Evolutionary conservation across 805 yeast genomes (phyloP).

Genomic region (Schwanniomyces polymorphus): DNA sequence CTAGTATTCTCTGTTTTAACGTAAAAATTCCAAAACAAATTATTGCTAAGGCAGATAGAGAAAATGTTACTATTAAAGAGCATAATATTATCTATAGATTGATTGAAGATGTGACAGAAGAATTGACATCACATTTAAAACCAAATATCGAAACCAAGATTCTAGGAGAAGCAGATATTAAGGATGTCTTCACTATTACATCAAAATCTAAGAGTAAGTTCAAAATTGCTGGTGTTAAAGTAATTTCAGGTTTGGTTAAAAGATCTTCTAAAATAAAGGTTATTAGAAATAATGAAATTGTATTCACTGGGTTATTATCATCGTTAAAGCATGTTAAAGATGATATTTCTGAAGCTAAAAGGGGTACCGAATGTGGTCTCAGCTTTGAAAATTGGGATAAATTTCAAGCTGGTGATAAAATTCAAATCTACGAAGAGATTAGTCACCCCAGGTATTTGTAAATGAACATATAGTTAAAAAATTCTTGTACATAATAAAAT

Average conservation of each 20-base stretch:
- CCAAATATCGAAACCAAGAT: conserved; percentile 69
- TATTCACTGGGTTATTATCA: conserved; percentile 59
- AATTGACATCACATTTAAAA: conserved; percentile 56
- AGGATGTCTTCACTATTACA: conserved; percentile 70
- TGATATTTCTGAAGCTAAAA: conserved; percentile 71
- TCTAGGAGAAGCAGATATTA: conserved; percentile 65
- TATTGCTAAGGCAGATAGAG: conserved; percentile 53
- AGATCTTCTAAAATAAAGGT: conserved; percentile 61
- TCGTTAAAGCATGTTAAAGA: conserved; percentile 82
- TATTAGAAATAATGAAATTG: conserved; percentile 46
- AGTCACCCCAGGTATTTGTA: conserved; percentile 32
- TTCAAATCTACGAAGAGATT: conserved; percentile 72
- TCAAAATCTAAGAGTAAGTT: conserved; percentile 51
- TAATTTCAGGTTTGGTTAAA: conserved; percentile 64
- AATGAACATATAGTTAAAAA: not conserved
- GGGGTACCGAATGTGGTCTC: conserved; percentile 91
- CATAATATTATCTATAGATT: conserved; percentile 85
- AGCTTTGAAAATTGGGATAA: conserved; percentile 66
- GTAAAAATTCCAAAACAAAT: conserved; percentile 66
- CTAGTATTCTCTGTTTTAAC: conserved; percentile 79
- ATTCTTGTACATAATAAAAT: conserved; percentile 1
- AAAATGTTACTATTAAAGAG: conserved; percentile 57
- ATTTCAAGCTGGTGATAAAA: conserved; percentile 71
- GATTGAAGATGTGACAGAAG: conserved; percentile 77
- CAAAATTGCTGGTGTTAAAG: conserved; percentile 86